These are phyloP conservation scores for Cercophora samala DNA, from an alignment of 495 filamentous ascomycete genomes.

Conservation along the genomic window DNA sequence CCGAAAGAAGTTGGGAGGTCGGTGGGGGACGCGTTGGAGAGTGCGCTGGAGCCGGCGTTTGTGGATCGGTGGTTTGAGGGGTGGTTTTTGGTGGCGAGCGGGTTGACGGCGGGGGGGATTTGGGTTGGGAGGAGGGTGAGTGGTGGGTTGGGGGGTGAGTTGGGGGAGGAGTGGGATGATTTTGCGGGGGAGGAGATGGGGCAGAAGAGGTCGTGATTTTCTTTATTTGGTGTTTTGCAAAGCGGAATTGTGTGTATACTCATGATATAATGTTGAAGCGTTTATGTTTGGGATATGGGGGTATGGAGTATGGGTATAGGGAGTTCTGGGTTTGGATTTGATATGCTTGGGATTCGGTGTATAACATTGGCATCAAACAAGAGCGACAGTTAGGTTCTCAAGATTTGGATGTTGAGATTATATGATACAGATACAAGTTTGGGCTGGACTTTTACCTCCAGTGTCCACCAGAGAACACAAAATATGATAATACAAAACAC, in stretches of 20 bases:
- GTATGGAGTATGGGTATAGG: background rate
- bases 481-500: background rate
- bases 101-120: constrained; percentile 60
- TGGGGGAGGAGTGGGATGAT: constrained; percentile 65
- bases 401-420: background rate
- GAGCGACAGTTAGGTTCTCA: background rate
- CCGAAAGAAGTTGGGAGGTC: constrained; percentile 67
- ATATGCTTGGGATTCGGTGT: background rate
- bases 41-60: constrained; percentile 63
- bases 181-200: constrained; percentile 62
- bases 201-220: constrained; percentile 53
- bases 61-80: constrained; percentile 87
- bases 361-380: background rate
- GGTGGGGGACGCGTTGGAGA: constrained; percentile 67
- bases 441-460: background rate
- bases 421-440: background rate
- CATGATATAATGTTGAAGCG: background rate
- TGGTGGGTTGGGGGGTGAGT: constrained; percentile 47
- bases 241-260: background rate
- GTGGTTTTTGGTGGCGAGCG: constrained; percentile 67
- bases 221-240: background rate
- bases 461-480: background rate
- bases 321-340: background rate
- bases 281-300: background rate
- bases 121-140: constrained; percentile 62